These are phyloP conservation scores for Schoenoplectus tabernaemontani DNA, from an alignment of 202 grass and related monocot genomes.

Conservation along the genomic window DNA sequence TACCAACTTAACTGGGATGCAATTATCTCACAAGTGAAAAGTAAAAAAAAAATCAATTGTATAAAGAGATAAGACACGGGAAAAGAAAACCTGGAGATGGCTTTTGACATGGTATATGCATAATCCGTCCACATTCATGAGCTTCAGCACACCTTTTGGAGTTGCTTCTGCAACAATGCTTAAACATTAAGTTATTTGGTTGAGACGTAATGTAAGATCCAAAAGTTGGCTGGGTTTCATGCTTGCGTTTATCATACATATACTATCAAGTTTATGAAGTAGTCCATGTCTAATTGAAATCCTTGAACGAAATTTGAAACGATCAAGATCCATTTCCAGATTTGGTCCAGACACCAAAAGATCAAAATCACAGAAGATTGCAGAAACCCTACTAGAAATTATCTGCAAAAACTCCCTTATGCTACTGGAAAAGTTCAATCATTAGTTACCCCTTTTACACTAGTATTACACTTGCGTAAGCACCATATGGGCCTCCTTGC, in stretches of 20 bases:
- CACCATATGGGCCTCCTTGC: not conserved
- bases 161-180: conserved; percentile 53
- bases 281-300: not conserved
- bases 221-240: too few species aligned
- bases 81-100: conserved; percentile 61
- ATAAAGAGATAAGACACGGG: not conserved
- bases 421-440: not conserved
- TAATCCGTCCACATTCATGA: conserved; percentile 75
- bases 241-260: not conserved
- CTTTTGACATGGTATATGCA: conserved; percentile 93
- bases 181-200: not conserved
- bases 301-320: not conserved
- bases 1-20: not conserved
- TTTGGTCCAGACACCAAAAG: not conserved
- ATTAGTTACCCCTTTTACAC: not conserved
- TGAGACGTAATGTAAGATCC: not conserved
- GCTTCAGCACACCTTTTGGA: conserved; percentile 71
- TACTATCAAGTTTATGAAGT: not conserved
- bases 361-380: not conserved
- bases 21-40: not conserved
- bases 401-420: not conserved
- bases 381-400: not conserved
- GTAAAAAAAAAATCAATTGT: not conserved
- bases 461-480: not conserved
- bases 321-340: not conserved